Base-by-base conservation (phyloP, 2,329 filamentous ascomycete species). In the Plenodomus lindquistii region DNA sequence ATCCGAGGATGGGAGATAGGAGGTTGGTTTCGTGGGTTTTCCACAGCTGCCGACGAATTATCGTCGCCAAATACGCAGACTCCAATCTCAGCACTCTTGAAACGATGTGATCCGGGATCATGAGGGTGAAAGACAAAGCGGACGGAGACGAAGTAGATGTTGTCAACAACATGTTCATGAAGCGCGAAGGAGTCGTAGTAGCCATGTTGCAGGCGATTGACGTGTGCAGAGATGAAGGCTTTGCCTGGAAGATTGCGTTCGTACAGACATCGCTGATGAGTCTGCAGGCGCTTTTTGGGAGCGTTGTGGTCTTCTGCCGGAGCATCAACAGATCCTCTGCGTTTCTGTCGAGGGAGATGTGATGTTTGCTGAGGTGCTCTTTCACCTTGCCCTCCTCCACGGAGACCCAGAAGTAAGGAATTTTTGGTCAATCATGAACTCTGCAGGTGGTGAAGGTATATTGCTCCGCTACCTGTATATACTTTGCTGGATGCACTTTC, bases 81-180 rank as follows among this genome's bases (percentile, higher is more conserved):
- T 17, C 67, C 69, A 18, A 80, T 77, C 10, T 70, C 72, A 3
- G 77, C 77, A 22, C 74, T 74, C 51, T 76, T 76, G 66, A 80
- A 79, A 11, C 78, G 75, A 59, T 79, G 76, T 1, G 65, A 60
- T 17, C 61, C 37, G 2, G 72, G 74, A 39, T 75, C 63, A 3
- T 73, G 65, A 0, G 77, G 74, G 54, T 80, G 78, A 20, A 80
- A 77, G n/a, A 77, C 75, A 42, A 80, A 80, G 39, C 73, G 75
- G 27, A 80, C 64, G 0, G 75, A 78, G 3, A 78, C 70, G 43
- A 81, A 80, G 49, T 78, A 78, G 9, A 80, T 73, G 42, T 77
- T 66, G 29, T 76, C 63, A 8, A 75, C 68, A 15, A 68, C 62
- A 4, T 63, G 58, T 27, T 77, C 76, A 16, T 78, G 77, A 1